Percentiles rank a stretch among this genome's conserved stretches.
Evolutionary conservation across 371 early-diverging fungal species (phyloP).

Genomic region (Mortierella sp.): DNA sequence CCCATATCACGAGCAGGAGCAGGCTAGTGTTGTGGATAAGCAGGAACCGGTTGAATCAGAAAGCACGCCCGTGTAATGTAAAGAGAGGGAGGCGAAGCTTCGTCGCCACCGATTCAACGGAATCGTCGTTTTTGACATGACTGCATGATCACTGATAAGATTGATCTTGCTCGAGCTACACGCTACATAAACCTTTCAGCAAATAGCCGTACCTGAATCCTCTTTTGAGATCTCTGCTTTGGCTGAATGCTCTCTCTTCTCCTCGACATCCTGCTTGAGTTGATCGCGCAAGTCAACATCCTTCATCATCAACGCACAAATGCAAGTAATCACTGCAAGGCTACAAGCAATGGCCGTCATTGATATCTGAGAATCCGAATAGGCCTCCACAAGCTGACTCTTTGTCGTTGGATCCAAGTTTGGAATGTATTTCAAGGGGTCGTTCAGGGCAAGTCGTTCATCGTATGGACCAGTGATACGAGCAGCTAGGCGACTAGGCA

Average conservation of each 20-base stretch:
- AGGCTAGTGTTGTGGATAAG: not conserved
- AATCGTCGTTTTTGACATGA: too few relatives aligned
- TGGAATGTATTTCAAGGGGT: slow-evolving; percentile 16
- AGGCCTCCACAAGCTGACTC: slow-evolving; percentile 53
- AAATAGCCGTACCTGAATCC: too few relatives aligned
- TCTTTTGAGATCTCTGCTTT: too few relatives aligned
- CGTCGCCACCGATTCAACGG: too few relatives aligned
- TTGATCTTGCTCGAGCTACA: too few relatives aligned
- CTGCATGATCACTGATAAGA: too few relatives aligned
- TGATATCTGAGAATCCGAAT: slow-evolving; percentile 51
- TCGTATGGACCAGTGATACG: slow-evolving; percentile 58
- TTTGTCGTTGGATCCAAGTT: slow-evolving; percentile 29
- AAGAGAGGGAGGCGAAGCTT: not conserved
- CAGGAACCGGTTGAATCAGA: slow-evolving; percentile 5
- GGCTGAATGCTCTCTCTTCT: too few relatives aligned
- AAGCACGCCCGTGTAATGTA: slow-evolving; percentile 8
- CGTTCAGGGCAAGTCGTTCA: slow-evolving; percentile 37
- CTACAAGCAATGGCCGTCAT: slow-evolving; percentile 55
- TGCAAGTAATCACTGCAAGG: slow-evolving; percentile 44
- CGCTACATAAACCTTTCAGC: too few relatives aligned
- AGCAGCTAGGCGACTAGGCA: slow-evolving; percentile 51
- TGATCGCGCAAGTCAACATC: too few relatives aligned
- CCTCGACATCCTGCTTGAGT: too few relatives aligned
- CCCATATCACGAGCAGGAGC: slow-evolving; percentile 8
- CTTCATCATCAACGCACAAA: too few relatives aligned